A percentile compares a stretch with the other conserved stretches of the same genome.
Conservation (phyloP, 345 rosid genomes). For the Hibiscus trionum region DNA sequence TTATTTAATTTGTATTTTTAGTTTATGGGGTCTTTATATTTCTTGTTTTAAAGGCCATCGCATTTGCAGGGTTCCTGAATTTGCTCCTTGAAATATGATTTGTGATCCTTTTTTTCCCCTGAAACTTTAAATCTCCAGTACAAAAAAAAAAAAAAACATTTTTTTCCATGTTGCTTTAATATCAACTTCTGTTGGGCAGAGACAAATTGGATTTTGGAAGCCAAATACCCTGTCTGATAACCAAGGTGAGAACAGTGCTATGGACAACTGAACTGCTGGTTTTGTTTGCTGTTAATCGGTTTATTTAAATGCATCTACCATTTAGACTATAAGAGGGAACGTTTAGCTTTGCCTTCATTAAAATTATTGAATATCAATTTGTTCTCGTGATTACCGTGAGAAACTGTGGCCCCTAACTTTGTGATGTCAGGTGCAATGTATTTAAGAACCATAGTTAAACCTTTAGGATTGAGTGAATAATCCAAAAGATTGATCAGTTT, state of each 20-base stretch:
- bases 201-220: conserved; percentile 60
- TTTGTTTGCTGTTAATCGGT: neutral
- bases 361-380: neutral
- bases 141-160: neutral
- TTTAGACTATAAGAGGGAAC: neutral
- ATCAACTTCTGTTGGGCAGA: conserved; percentile 37
- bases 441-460: neutral
- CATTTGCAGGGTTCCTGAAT: neutral
- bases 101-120: neutral
- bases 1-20: conserved; percentile 10
- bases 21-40: neutral
- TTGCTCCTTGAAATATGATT: neutral
- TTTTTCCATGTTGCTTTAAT: neutral
- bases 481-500: neutral
- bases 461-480: neutral
- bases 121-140: neutral
- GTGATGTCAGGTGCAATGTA: neutral
- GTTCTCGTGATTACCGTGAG: neutral
- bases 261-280: conserved; percentile 13
- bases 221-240: conserved; percentile 38
- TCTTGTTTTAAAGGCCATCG: neutral
- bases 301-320: neutral
- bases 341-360: neutral
- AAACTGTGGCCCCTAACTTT: neutral
- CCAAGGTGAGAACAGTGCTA: conserved; percentile 38